Evolutionary conservation across 2,329 filamentous ascomycete genomes (phyloP).

Genomic region (Microcyclosporella mali): DNA sequence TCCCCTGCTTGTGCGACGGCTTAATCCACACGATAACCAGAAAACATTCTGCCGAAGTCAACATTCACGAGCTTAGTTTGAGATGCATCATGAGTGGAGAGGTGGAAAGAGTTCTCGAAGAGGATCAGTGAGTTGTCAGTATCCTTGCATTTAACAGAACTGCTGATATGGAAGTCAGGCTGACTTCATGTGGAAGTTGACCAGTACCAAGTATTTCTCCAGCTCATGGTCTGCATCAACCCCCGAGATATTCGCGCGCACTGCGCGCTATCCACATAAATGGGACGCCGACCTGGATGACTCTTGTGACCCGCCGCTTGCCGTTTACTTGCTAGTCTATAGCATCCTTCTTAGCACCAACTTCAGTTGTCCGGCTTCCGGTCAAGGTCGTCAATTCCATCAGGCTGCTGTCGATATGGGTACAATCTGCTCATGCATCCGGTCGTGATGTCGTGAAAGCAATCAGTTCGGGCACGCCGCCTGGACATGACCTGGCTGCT

Average conservation of each 20-base stretch:
- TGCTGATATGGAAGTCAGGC: too few relatives aligned
- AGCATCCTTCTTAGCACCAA: slow-evolving; percentile 13
- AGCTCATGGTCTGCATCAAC: neutral
- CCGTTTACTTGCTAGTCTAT: slow-evolving; percentile 7
- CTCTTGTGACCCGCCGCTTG: slow-evolving; percentile 8
- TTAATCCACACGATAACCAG: too few relatives aligned
- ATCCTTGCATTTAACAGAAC: too few relatives aligned
- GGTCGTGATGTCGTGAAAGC: slow-evolving; percentile 17
- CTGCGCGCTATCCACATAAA: neutral
- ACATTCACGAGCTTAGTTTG: too few relatives aligned
- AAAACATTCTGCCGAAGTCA: too few relatives aligned
- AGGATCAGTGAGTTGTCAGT: too few relatives aligned
- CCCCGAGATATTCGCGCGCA: neutral
- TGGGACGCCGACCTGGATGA: slow-evolving; percentile 8
- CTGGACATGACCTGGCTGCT: slow-evolving; percentile 81
- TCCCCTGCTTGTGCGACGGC: too few relatives aligned
- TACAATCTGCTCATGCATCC: slow-evolving; percentile 13
- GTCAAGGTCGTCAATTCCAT: slow-evolving; percentile 29
- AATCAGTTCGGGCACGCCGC: slow-evolving; percentile 79
- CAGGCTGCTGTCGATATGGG: slow-evolving; percentile 25
- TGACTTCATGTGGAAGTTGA: too few relatives aligned
- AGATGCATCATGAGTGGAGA: too few relatives aligned
- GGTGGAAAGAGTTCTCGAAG: too few relatives aligned
- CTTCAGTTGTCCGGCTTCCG: slow-evolving; percentile 22
- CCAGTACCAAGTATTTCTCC: neutral